Base-by-base conservation (phyloP, 2,329 filamentous ascomycete species). In the Colletotrichum liaoningense region DNA sequence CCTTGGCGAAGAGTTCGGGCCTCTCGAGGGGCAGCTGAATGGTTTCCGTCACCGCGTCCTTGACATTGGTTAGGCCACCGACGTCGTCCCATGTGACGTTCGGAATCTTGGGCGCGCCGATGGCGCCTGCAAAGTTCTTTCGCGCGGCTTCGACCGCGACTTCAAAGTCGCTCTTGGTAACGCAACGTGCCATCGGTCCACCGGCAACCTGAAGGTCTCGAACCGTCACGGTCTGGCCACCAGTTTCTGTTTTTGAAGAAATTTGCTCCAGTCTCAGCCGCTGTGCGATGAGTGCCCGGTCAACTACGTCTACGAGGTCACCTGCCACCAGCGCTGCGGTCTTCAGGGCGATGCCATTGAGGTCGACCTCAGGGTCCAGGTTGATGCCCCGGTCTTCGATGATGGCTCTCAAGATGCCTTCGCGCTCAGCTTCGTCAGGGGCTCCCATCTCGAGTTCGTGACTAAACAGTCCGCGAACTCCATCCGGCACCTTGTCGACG, bases 51-150 rank as follows among this genome's bases (percentile, higher is more conserved):
- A 98, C 93, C n/a, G 96, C 95, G 77, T 98, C 95, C 85, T 98
- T 98, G 81, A 98, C 95, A 78, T 98, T 95, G 35, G 93, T 92
- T 38, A 98, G 88, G 63, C 97, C 96, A 82, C 96, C 96, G 24
- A 99, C 96, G 81, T 99, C 96, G 77, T 96, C 93, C 96, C 96
- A 99, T 26, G 93, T 93, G 7, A 99, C 97, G 75, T 98, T 98
- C 7, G 96, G 97, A 75, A 98, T 98, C 88, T 98, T 98, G 2
- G 97, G 97, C 5, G 97, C 97, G 28, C 97, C 97, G 76, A 99
- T 99, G 0, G 96, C 93, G 81, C 98, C 97, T 6, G 97, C 96
- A 81, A 99, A 99, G 83, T 98, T 98, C 88, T 98, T 98, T 67
- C 97, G 92, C 1, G 97, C 97, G 6, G 95, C 95, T 73, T 98